A percentile compares a stretch with the other conserved stretches of the same genome.
phyloP scores from a whole-genome alignment of 495 filamentous ascomycete species.

The Parmelia sp. region DNA sequence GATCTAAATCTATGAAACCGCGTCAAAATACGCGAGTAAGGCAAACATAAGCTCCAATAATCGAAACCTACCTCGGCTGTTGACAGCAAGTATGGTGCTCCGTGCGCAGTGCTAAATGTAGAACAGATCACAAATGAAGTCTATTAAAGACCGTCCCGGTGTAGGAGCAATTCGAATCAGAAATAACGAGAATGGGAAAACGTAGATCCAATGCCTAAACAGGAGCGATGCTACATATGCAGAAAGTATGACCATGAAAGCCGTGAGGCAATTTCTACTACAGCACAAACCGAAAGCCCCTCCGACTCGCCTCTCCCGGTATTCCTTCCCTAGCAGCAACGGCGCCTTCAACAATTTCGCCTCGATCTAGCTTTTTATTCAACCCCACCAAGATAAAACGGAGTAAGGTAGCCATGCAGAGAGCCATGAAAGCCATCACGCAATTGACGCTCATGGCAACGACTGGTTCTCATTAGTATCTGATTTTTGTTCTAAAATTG shows the following conservation, averaged over 20 bases:
- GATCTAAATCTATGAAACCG: no score
- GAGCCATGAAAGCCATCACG: conserved; percentile 57
- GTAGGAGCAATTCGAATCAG: no score
- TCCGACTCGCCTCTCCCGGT: conserved; percentile 48
- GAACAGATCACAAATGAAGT: no score
- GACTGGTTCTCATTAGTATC: conserved; percentile 29
- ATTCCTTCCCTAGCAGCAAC: conserved; percentile 33
- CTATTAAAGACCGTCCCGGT: no score
- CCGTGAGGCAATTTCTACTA: conserved; percentile 24
- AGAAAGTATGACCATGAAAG: neutral
- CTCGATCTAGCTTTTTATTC: conserved; percentile 64
- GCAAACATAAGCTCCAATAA: no score
- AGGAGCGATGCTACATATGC: neutral
- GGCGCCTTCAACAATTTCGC: conserved; percentile 39
- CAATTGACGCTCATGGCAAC: conserved; percentile 73
- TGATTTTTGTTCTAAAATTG: neutral
- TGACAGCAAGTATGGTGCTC: no score
- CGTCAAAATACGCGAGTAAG: no score
- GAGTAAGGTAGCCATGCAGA: conserved; percentile 57
- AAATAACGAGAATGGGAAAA: neutral
- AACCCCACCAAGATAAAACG: conserved; percentile 59
- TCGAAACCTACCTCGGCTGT: no score
- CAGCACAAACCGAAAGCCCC: conserved; percentile 60
- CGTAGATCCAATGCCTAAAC: neutral
- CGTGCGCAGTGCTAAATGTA: no score